Evolutionary conservation across 139 green algal species (phyloP).

Genomic region (Tetradesmus lagerheimii): DNA sequence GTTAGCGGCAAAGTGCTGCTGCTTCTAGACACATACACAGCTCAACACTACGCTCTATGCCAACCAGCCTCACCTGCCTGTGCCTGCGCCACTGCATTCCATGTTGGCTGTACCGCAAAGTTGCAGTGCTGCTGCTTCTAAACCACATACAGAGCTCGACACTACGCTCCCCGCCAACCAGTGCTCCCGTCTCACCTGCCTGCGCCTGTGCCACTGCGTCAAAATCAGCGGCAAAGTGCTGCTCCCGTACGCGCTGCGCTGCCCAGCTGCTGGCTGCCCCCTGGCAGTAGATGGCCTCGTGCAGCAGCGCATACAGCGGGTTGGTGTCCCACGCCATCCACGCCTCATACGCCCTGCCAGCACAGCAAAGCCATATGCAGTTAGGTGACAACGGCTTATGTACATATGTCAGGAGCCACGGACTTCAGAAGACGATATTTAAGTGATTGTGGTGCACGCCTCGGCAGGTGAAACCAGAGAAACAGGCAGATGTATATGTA

Average conservation of each 20-base stretch:
- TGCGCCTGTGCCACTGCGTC: slow-evolving; percentile 70
- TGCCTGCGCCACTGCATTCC: too few relatives aligned
- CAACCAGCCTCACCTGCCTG: too few relatives aligned
- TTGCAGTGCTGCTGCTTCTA: too few relatives aligned
- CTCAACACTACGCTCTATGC: not conserved
- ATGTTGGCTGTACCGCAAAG: too few relatives aligned
- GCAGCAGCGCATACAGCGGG: slow-evolving; percentile 94
- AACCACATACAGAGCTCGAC: not conserved
- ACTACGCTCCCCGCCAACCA: not conserved
- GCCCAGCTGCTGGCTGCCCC: slow-evolving; percentile 75
- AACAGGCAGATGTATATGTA: not conserved
- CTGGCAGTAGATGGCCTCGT: slow-evolving; percentile 98
- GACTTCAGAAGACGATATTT: too few relatives aligned
- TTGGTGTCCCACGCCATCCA: slow-evolving; percentile 92
- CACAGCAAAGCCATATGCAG: not conserved
- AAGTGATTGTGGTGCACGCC: too few relatives aligned
- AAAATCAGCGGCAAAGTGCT: slow-evolving; percentile 70
- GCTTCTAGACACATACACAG: too few relatives aligned
- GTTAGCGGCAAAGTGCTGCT: slow-evolving; percentile 53
- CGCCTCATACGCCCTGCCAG: slow-evolving; percentile 65
- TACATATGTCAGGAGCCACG: not conserved
- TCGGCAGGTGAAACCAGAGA: too few relatives aligned
- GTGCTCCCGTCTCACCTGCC: slow-evolving; percentile 46
- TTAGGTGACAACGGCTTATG: too few relatives aligned
- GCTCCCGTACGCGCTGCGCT: slow-evolving; percentile 71